These are phyloP conservation scores for Strombidium stylifer DNA, from an alignment of 73 alveolate species.

Conservation along the genomic window DNA sequence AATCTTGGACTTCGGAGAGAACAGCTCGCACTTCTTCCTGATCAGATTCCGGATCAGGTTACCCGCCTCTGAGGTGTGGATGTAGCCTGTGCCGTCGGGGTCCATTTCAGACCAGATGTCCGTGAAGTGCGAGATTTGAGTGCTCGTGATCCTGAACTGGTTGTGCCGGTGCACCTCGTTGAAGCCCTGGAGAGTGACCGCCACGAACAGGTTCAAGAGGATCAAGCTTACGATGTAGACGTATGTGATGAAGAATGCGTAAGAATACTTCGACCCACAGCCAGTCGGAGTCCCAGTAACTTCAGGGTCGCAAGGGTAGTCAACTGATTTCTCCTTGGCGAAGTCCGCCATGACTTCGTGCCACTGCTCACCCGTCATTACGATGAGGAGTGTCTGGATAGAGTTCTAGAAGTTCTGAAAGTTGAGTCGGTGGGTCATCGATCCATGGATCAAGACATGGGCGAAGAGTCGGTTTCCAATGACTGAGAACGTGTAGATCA, in stretches of 20 bases:
- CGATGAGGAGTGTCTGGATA: constrained; percentile 20
- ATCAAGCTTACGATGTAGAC: constrained; percentile 54
- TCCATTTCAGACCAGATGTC: constrained; percentile 29
- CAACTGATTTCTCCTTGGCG: not conserved
- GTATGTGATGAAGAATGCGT: constrained; percentile 36
- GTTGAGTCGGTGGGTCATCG: constrained; percentile 9
- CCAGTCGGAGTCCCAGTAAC: constrained; percentile 6
- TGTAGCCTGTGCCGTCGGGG: constrained; percentile 41
- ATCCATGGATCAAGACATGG: constrained; percentile 5
- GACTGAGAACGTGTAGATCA: constrained; percentile 50
- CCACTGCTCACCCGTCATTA: constrained; percentile 66
- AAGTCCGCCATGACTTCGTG: constrained; percentile 50
- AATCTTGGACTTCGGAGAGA: too few relatives aligned
- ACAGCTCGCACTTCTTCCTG: too few relatives aligned
- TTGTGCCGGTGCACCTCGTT: constrained; percentile 47
- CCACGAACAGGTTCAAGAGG: constrained; percentile 66
- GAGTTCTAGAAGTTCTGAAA: constrained; percentile 29
- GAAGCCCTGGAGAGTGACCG: constrained; percentile 66
- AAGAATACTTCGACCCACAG: constrained; percentile 25
- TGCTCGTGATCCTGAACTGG: not conserved
- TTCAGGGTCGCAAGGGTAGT: constrained; percentile 3
- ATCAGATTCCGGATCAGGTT: not conserved
- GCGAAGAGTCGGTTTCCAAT: constrained; percentile 37
- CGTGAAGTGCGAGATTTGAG: constrained; percentile 8
- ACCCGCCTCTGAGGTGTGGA: not conserved